Percentiles rank a stretch among this genome's conserved stretches.
Conservation (phyloP, 257 asterid genomes). For the Forsythia viridissima region DNA sequence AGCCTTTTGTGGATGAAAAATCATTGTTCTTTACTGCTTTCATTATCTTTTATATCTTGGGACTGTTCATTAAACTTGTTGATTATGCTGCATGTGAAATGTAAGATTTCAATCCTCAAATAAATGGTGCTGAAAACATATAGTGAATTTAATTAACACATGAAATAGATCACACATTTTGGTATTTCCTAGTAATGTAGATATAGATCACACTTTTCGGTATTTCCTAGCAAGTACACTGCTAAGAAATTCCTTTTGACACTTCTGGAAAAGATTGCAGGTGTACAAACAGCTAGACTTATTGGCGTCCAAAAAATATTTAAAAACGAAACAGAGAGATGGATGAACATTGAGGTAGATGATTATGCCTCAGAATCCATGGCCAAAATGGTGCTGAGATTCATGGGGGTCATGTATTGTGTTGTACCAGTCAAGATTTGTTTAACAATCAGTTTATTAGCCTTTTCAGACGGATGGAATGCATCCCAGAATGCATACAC, state of each 20-base stretch:
- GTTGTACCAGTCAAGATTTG: constrained; percentile 38
- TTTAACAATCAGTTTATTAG: constrained; percentile 35
- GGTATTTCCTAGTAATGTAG: neutral
- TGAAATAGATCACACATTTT: neutral
- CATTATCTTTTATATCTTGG: no score
- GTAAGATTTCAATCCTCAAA: neutral
- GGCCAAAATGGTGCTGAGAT: constrained; percentile 42
- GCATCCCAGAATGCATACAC: constrained; percentile 54
- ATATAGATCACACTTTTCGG: neutral
- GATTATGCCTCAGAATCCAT: constrained; percentile 29
- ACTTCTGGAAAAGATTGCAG: neutral
- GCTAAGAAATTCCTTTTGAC: neutral
- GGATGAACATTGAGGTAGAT: neutral
- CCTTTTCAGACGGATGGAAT: constrained; percentile 53
- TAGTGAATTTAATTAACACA: neutral
- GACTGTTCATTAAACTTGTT: no score
- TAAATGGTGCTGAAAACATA: neutral
- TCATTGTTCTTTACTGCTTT: no score
- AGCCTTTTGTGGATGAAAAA: no score
- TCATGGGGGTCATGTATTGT: constrained; percentile 49
- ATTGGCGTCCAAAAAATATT: neutral
- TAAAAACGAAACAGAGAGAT: neutral
- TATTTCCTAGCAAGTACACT: neutral
- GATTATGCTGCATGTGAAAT: neutral
- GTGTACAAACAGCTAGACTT: constrained; percentile 1